phyloP scores from a whole-genome alignment of 2,329 filamentous ascomycete genomes.

The Apiospora saccharicola region DNA sequence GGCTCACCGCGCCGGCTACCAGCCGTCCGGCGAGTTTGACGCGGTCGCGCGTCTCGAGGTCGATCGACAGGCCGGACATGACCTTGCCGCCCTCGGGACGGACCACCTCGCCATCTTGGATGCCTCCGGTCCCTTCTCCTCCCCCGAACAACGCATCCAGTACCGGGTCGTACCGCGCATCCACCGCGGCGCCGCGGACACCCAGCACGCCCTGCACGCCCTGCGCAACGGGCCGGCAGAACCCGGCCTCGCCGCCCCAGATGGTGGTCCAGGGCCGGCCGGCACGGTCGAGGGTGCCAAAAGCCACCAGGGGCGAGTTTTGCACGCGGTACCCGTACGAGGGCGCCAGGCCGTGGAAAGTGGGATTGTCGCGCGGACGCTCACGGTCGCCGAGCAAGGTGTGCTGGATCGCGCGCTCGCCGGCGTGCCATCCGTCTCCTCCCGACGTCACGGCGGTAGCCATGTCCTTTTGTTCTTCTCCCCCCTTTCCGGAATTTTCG shows the following conservation, averaged over 20 bases:
- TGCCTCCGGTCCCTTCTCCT: conserved; percentile 47
- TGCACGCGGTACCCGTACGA: conserved; percentile 68
- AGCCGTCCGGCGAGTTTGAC: conserved; percentile 78
- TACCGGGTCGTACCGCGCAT: conserved; percentile 73
- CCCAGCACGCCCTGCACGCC: conserved; percentile 69
- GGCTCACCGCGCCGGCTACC: conserved; percentile 67
- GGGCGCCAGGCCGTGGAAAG: conserved; percentile 66
- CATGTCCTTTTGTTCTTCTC: not conserved
- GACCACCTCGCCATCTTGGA: conserved; percentile 37
- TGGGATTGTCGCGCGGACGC: conserved; percentile 70
- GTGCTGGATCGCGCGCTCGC: conserved; percentile 70
- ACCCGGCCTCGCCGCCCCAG: conserved; percentile 77
- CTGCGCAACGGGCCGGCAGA: conserved; percentile 68
- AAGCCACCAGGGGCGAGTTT: conserved; percentile 71
- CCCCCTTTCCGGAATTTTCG: not conserved
- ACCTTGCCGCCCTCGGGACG: conserved; percentile 48
- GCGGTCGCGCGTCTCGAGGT: conserved; percentile 72
- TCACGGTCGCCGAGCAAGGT: conserved; percentile 59
- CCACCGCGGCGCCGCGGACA: conserved; percentile 64
- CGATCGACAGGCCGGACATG: conserved; percentile 62
- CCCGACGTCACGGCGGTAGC: not conserved
- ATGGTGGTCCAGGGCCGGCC: conserved; percentile 78
- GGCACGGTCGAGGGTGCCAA: conserved; percentile 73
- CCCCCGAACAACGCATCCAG: conserved; percentile 65
- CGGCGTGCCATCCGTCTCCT: conserved; percentile 61